Evolutionary conservation across 805 yeast genomes (phyloP), one percentile per base, ranked within the genome.

Genomic region (Candida patagonica): DNA sequence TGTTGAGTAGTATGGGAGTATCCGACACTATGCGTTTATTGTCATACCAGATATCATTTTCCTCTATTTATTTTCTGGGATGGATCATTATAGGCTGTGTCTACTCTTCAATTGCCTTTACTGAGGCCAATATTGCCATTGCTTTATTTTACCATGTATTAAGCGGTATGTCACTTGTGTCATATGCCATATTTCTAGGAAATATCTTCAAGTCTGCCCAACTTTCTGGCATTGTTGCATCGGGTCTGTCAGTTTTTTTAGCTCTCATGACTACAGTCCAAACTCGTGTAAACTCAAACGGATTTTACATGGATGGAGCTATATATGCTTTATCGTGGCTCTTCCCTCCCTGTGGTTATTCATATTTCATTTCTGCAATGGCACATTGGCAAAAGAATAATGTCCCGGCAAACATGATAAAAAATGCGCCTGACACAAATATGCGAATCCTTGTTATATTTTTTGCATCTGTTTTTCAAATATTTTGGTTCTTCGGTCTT

Each of bases 271-370:
- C 56, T 2, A 55, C 61, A 12, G 51, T 60, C 16, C 60, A 59
- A 34, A 49, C 53, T 15, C 45, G 52, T 16, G 44, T 53, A 12
- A 51, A 45, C 19, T 26, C 44, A 12, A 45, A 43, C 12, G 53
- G 53, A 9, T 48, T 51, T n/a, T 51, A 48, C 38, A 42, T 46
- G 30, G 26, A 43, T n/a, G 55, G 44, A 3, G 47, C 57, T 1
- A 52, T 57, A 2, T 51, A 53, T 26, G 59, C 48, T 2, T 45
- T 60, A 9, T 52, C 61, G 2, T 43, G 51, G 26, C 26, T 60
- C 8, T 60, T 60, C 42, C 64, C 64, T 13, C 62, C 62, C 7
- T 51, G 56, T 53, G 60, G 53, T 45, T 60, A 60, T 43, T 49
- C 55, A 9, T 60, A 48, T 43, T 58, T 54, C 45, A 44, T 59